Percentiles rank a stretch among this genome's conserved stretches.
phyloP scores from a whole-genome alignment of 192 early-diverging fungal genomes.

The Backusella westeae region DNA sequence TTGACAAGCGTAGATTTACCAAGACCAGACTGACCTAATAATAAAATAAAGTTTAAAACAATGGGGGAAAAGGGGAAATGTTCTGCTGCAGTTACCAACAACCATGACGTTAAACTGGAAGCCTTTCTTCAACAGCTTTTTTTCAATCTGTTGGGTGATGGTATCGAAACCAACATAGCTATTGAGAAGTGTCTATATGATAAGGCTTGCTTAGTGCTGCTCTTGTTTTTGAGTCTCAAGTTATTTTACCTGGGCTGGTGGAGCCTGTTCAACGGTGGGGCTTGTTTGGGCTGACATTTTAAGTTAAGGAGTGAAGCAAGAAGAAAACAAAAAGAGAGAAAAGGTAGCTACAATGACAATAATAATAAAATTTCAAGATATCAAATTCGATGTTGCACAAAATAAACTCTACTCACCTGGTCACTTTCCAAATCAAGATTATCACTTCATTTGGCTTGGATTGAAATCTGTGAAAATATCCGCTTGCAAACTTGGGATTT shows the following conservation, averaged over 20 bases:
- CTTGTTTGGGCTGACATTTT: background rate
- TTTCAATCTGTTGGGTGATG: conserved; percentile 95
- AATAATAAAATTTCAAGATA: background rate
- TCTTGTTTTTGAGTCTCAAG: background rate
- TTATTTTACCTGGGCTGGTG: background rate
- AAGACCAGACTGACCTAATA: conserved; percentile 86
- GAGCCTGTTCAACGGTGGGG: background rate
- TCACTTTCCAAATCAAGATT: background rate
- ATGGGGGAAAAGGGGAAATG: background rate
- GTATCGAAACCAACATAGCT: conserved; percentile 97
- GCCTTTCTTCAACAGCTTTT: conserved; percentile 94
- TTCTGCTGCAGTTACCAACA: conserved; percentile 69
- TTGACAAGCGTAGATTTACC: conserved; percentile 98
- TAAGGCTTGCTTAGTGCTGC: background rate
- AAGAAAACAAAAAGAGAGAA: background rate
- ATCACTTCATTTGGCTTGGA: background rate
- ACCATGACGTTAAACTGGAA: conserved; percentile 98
- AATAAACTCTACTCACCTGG: background rate
- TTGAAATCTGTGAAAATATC: background rate
- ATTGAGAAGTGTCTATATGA: conserved; percentile 60
- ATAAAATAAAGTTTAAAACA: background rate
- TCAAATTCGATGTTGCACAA: background rate
- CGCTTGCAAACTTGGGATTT: too few species aligned
- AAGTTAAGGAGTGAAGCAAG: background rate
- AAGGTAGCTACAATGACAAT: background rate